phyloP scores from a whole-genome alignment of 352 stramenopile species.

The Phytophthora lateralis region DNA sequence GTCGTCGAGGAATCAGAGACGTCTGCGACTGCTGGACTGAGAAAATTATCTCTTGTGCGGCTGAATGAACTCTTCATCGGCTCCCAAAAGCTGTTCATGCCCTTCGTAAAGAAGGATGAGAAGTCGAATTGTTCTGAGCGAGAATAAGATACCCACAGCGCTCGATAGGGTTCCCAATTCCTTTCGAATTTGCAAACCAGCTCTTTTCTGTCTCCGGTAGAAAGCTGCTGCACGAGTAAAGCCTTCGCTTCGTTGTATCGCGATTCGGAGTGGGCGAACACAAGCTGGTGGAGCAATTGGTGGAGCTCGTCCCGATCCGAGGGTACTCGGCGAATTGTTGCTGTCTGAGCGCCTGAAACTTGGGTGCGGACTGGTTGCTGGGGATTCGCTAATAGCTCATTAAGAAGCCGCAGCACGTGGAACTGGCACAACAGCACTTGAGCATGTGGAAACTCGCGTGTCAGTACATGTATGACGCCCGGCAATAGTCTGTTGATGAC shows the following conservation, averaged over 20 bases:
- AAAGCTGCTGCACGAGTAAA: constrained; percentile 47
- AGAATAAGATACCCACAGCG: constrained; percentile 68
- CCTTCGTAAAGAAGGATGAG: constrained; percentile 66
- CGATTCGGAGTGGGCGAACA: constrained; percentile 59
- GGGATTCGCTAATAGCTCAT: constrained; percentile 36
- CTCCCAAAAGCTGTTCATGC: constrained; percentile 68
- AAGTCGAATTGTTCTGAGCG: constrained; percentile 67
- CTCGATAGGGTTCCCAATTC: constrained; percentile 65
- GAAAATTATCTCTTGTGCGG: constrained; percentile 25
- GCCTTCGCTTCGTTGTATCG: constrained; percentile 60
- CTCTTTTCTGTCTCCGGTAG: constrained; percentile 41
- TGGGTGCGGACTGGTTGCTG: constrained; percentile 23
- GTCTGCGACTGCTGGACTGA: constrained; percentile 4
- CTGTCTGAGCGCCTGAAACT: background rate
- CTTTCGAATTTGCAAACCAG: constrained; percentile 54
- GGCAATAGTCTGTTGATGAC: constrained; percentile 68
- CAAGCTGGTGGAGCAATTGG: constrained; percentile 62
- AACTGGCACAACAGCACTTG: constrained; percentile 70
- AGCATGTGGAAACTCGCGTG: constrained; percentile 62
- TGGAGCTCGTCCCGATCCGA: constrained; percentile 50
- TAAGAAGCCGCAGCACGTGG: constrained; percentile 73
- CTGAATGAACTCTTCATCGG: constrained; percentile 65
- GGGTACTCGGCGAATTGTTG: background rate
- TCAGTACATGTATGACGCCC: constrained; percentile 57
- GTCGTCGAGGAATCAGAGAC: background rate